Evolutionary conservation across 2,329 filamentous ascomycete genomes (phyloP), one percentile per base, ranked within the genome.

Genomic region (Aspergillus jensenii): DNA sequence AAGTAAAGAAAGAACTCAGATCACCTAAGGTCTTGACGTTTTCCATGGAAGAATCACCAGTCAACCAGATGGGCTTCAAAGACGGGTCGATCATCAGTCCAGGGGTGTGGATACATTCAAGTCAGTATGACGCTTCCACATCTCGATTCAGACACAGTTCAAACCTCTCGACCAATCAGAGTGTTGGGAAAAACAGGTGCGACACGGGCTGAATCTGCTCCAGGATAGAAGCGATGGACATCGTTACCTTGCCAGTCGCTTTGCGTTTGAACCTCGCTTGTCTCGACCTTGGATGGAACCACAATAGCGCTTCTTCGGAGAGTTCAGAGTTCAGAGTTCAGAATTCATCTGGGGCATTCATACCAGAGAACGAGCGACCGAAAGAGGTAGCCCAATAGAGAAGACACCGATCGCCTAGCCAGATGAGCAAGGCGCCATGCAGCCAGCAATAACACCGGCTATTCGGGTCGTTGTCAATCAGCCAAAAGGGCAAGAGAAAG

Each of bases 1-100:
- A 11, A 17, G 8, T 23, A 37, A n/a, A n/a, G 11, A 33, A 33
- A 12, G 15, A 37, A 21, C 17, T 12, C 11, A 37, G n/a, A 37
- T 8, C n/a, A 44, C 25, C 39, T 11, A 17, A 44, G 39, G 49
- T 52, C 23, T 44, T 52, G 49, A 52, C 49, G 49, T 52, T 44
- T 46, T 44, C 50, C 41, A 37, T 45, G 50, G 50, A 37, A 52
- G 4, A n/a, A 21, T 44, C n/a, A 31, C 12, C 40, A 19, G 25
- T 33, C 11, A 25, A 12, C 40, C 50, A 45, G 27, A 45, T 19
- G 25, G 39, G 43, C 39, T 11, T 27, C 27, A 35, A 35, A 7
- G 50, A 35, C 15, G 37, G 27, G 31, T 17, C 14, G 50, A 21
- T 53, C 43, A 33, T 33, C 7, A 33, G 14, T 14, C 48, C 35